These are phyloP conservation scores for Clausena lansium DNA, from an alignment of 345 rosid species.

Conservation along the genomic window DNA sequence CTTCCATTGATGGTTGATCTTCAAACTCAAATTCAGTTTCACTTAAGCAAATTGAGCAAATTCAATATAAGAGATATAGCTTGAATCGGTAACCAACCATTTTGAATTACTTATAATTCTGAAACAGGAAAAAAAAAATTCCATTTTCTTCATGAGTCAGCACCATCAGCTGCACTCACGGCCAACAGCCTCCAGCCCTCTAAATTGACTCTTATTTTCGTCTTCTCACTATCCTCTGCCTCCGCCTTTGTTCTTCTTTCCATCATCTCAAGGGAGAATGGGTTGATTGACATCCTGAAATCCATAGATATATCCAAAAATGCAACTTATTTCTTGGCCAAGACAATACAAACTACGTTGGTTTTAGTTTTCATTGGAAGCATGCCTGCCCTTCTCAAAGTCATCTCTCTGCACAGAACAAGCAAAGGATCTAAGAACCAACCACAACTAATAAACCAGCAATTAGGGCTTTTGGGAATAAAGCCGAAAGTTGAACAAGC, in stretches of 20 bases:
- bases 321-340: conserved; percentile 56
- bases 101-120: too few relatives aligned
- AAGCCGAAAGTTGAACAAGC: conserved; percentile 58
- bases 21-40: too few relatives aligned
- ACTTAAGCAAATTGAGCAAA: too few relatives aligned
- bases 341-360: conserved; percentile 43
- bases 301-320: conserved; percentile 46
- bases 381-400: conserved; percentile 58
- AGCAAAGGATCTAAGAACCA: conserved; percentile 49
- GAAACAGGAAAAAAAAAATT: too few relatives aligned
- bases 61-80: too few relatives aligned
- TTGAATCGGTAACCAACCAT: too few relatives aligned
- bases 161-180: conserved; percentile 66
- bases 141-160: too few relatives aligned
- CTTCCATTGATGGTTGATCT: too few relatives aligned
- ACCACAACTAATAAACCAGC: conserved; percentile 54
- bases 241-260: conserved; percentile 61
- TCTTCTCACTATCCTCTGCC: conserved; percentile 54
- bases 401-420: conserved; percentile 44
- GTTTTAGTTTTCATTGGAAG: conserved; percentile 61
- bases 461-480: conserved; percentile 70
- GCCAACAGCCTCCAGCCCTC: conserved; percentile 77
- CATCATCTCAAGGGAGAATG: conserved; percentile 59
- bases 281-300: conserved; percentile 45
- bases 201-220: conserved; percentile 46